These are phyloP conservation scores for Xylaria intraflava DNA, from an alignment of 495 filamentous ascomycete species.

Conservation along the genomic window DNA sequence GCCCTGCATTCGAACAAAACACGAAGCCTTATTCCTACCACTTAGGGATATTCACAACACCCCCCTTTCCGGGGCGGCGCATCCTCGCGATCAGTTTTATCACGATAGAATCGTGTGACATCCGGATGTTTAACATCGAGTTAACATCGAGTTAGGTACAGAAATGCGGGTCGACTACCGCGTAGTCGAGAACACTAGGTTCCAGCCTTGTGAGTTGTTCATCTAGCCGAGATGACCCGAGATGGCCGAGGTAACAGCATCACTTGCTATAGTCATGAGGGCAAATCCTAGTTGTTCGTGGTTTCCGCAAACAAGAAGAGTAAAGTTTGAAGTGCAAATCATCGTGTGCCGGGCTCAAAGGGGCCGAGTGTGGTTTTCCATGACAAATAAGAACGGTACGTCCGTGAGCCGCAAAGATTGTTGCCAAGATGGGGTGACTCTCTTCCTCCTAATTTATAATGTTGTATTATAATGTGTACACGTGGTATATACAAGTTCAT, in stretches of 20 bases:
- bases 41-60: too few species aligned
- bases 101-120: too few species aligned
- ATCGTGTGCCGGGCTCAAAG: neutral
- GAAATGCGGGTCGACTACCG: neutral
- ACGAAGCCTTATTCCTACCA: too few species aligned
- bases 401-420: neutral
- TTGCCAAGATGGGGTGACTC: neutral
- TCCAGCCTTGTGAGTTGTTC: neutral
- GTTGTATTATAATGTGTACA: conserved; percentile 1
- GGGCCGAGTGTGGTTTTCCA: neutral
- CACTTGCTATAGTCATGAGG: neutral
- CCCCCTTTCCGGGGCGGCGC: too few species aligned
- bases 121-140: too few species aligned
- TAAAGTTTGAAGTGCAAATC: neutral
- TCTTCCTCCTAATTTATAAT: conserved; percentile 1
- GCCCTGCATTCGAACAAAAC: too few species aligned
- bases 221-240: neutral
- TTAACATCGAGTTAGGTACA: too few species aligned
- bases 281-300: neutral
- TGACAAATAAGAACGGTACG: neutral
- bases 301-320: neutral
- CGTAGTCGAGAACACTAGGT: neutral
- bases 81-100: too few species aligned
- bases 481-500: conserved; percentile 5
- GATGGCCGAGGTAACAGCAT: neutral